A percentile compares a stretch with the other conserved stretches of the same genome.
Conservation (phyloP, 257 asterid genomes). For the Mitragyna speciosa region DNA sequence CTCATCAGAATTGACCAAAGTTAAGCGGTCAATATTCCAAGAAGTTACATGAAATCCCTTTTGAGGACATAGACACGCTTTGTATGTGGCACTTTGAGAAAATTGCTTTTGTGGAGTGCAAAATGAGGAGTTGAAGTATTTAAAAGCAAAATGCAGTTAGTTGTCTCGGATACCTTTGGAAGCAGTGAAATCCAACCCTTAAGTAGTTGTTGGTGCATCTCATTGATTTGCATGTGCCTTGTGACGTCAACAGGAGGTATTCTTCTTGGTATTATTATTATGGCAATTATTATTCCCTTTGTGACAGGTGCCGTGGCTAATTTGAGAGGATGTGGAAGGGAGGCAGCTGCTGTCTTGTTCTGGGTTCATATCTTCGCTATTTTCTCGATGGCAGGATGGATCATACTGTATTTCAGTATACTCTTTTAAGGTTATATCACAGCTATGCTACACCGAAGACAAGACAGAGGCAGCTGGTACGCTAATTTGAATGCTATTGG, state of each 20-base stretch:
- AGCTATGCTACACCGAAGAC: background rate
- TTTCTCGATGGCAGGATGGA: constrained; percentile 98
- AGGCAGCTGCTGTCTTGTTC: constrained; percentile 88
- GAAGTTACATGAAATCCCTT: background rate
- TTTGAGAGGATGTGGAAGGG: constrained; percentile 95
- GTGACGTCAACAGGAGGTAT: background rate
- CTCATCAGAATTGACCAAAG: background rate
- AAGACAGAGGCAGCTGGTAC: background rate
- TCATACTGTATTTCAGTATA: constrained; percentile 76
- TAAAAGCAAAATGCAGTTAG: background rate
- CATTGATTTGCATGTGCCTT: background rate
- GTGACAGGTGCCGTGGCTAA: constrained; percentile 90
- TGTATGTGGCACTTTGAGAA: background rate
- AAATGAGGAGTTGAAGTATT: background rate
- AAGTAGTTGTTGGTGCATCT: background rate
- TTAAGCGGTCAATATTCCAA: background rate
- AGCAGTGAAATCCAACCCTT: background rate
- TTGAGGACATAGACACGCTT: background rate
- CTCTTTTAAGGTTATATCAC: constrained; percentile 47
- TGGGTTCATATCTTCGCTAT: constrained; percentile 98
- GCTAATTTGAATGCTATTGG: background rate
- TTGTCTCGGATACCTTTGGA: background rate
- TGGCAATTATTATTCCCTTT: too few species aligned
- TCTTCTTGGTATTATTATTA: background rate
- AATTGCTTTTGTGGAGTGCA: background rate